Percentiles rank a stretch among this genome's conserved stretches.
Conservation (phyloP, 2,329 filamentous ascomycete genomes). For the Ceratocystis papillata region DNA sequence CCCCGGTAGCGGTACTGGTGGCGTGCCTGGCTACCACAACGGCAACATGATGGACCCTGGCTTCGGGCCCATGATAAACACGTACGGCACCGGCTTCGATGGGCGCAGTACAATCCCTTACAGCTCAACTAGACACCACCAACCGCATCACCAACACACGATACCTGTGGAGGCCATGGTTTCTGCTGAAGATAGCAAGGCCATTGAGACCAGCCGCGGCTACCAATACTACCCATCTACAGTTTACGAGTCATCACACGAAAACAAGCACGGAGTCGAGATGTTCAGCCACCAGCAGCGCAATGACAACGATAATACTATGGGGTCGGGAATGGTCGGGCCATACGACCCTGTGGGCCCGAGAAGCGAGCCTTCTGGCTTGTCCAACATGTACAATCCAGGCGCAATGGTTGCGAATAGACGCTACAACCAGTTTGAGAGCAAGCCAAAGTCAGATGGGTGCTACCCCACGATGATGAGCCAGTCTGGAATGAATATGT, state of each 20-base stretch:
- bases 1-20: constrained; percentile 52
- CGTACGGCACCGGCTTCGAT: constrained; percentile 35
- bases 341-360: constrained; percentile 31
- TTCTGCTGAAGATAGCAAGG: constrained; percentile 42
- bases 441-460: constrained; percentile 41
- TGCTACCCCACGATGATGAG: constrained; percentile 44
- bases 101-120: constrained; percentile 35
- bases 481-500: constrained; percentile 40
- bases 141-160: constrained; percentile 38
- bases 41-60: constrained; percentile 35
- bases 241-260: constrained; percentile 40
- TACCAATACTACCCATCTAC: constrained; percentile 46
- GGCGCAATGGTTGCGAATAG: constrained; percentile 34
- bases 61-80: constrained; percentile 35
- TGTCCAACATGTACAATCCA: constrained; percentile 40
- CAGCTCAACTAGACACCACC: constrained; percentile 30
- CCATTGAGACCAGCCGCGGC: constrained; percentile 39
- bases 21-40: constrained; percentile 41
- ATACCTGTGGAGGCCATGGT: constrained; percentile 42
- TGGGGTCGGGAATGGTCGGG: constrained; percentile 20
- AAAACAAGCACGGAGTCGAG: constrained; percentile 39
- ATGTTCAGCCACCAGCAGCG: constrained; percentile 37
- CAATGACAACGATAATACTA: constrained; percentile 23
- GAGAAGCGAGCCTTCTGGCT: constrained; percentile 26
- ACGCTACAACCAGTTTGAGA: constrained; percentile 42